Percentiles rank a stretch among this genome's conserved stretches.
Conservation (phyloP, 2,329 filamentous ascomycete species). For the Claviceps lovelessii region DNA sequence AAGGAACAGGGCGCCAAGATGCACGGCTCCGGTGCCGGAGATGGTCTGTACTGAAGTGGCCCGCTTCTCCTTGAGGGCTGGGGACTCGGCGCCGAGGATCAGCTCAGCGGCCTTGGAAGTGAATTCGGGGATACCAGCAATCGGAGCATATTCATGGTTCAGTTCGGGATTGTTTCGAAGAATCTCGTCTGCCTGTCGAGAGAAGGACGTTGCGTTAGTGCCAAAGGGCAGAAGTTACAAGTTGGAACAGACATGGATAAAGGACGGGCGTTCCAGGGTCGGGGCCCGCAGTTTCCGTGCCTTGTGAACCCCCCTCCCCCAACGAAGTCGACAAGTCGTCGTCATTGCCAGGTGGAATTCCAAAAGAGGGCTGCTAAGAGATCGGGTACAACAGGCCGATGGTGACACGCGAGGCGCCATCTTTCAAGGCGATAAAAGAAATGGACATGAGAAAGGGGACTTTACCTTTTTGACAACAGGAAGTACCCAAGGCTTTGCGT, state of each 20-base stretch:
- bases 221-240: not conserved
- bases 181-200: constrained; percentile 67
- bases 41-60: constrained; percentile 79
- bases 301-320: not conserved
- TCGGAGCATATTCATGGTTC: constrained; percentile 97
- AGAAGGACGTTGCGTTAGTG: not conserved
- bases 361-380: not conserved
- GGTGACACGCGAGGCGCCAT: not conserved
- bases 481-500: constrained; percentile 92
- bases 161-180: constrained; percentile 76
- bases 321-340: not conserved
- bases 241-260: not conserved
- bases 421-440: not conserved
- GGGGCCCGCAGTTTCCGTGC: not conserved
- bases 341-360: too few relatives aligned
- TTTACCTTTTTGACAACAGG: constrained; percentile 90
- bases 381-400: not conserved
- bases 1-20: constrained; percentile 87
- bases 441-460: not conserved
- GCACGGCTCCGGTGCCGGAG: constrained; percentile 90
- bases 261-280: too few relatives aligned
- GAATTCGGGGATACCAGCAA: constrained; percentile 74
- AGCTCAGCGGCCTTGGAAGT: constrained; percentile 83
- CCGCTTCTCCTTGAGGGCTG: constrained; percentile 73
- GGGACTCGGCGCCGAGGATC: constrained; percentile 65